Evolutionary conservation across 768 basidiomycete species (phyloP).

Genomic region (Cyathus striatus): DNA sequence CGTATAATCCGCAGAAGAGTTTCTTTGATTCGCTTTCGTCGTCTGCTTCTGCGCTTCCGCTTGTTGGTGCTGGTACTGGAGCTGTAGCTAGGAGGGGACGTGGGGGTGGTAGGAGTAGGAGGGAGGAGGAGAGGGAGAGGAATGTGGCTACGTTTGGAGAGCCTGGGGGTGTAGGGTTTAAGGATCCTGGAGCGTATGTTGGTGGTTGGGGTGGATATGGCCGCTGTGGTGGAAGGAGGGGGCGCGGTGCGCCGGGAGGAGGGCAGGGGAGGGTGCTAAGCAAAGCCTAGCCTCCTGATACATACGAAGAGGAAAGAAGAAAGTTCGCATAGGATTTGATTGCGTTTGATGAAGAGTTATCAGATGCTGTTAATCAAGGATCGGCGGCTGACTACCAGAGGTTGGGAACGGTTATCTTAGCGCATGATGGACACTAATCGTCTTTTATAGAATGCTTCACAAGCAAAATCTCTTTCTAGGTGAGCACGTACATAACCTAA

Average conservation of each 20-base stretch:
- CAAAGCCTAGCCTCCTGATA: slow-evolving; percentile 13
- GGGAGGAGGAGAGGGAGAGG: slow-evolving; percentile 80
- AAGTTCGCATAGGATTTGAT: slow-evolving; percentile 12
- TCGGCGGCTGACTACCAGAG: not conserved
- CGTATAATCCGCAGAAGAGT: slow-evolving; percentile 74
- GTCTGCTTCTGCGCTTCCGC: slow-evolving; percentile 19
- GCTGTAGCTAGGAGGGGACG: too few species aligned
- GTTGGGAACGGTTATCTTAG: not conserved
- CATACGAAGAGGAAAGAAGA: slow-evolving; percentile 21
- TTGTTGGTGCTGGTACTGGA: too few species aligned
- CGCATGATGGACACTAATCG: not conserved
- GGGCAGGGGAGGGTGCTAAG: slow-evolving; percentile 18
- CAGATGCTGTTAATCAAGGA: not conserved
- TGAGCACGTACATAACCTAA: not conserved
- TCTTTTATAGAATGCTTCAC: not conserved
- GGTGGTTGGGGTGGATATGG: slow-evolving; percentile 74
- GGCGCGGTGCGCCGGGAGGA: slow-evolving; percentile 27
- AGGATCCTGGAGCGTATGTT: slow-evolving; percentile 79
- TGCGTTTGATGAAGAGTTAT: slow-evolving; percentile 15
- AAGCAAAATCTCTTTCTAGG: not conserved
- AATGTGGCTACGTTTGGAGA: slow-evolving; percentile 89
- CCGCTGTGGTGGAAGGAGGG: slow-evolving; percentile 31
- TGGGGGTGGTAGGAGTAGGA: slow-evolving; percentile 33
- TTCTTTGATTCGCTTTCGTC: slow-evolving; percentile 75
- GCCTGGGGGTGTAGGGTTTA: slow-evolving; percentile 70